Evolutionary conservation across 2,329 filamentous ascomycete genomes (phyloP).

Genomic region (Raffaelea arxii): DNA sequence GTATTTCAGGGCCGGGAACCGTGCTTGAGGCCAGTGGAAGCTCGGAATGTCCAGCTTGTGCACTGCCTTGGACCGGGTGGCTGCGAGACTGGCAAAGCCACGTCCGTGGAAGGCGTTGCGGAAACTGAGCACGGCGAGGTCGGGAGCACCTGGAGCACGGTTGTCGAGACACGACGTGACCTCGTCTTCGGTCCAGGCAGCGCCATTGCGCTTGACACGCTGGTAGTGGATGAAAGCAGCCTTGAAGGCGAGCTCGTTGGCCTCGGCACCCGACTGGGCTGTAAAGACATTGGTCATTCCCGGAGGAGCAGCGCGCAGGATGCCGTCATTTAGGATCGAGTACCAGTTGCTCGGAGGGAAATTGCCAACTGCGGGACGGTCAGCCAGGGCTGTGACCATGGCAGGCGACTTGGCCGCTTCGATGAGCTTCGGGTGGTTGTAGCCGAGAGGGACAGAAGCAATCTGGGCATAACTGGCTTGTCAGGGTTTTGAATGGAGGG

Average conservation of each 20-base stretch:
- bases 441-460: conserved; percentile 83
- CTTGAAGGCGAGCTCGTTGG: conserved; percentile 92
- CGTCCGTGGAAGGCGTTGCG: conserved; percentile 83
- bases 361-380: conserved; percentile 81
- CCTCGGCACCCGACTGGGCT: conserved; percentile 78
- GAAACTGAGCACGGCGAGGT: conserved; percentile 80
- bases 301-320: conserved; percentile 73
- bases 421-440: conserved; percentile 75
- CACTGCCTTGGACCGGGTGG: conserved; percentile 84
- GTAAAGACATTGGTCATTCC: conserved; percentile 87
- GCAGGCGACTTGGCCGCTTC: conserved; percentile 63
- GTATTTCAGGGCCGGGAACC: conserved; percentile 80
- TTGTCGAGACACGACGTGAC: conserved; percentile 70
- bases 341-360: conserved; percentile 84
- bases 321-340: conserved; percentile 65
- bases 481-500: too few relatives aligned
- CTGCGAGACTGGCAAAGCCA: conserved; percentile 77
- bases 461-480: too few relatives aligned
- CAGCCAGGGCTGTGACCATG: conserved; percentile 74
- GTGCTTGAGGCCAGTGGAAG: conserved; percentile 89
- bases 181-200: conserved; percentile 68
- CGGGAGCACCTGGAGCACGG: conserved; percentile 62
- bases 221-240: conserved; percentile 90
- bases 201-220: conserved; percentile 69
- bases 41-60: conserved; percentile 93